phyloP scores from a whole-genome alignment of 768 basidiomycete species.

The Asterophora lycoperdoides region DNA sequence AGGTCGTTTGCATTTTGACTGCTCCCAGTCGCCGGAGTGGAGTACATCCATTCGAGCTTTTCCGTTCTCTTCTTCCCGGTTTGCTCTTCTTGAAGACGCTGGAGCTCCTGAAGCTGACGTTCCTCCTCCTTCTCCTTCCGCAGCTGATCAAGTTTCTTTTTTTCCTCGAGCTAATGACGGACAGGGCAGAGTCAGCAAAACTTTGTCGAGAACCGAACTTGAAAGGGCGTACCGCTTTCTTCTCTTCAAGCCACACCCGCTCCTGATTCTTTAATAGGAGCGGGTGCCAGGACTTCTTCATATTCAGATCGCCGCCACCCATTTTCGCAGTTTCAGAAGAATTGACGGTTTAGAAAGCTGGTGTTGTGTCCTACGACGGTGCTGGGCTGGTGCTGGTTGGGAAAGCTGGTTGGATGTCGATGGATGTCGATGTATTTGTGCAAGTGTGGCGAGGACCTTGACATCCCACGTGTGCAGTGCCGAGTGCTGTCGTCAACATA shows the following conservation, averaged over 20 bases:
- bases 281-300: constrained; percentile 99
- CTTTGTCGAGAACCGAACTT: background rate
- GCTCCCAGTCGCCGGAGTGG: constrained; percentile 93
- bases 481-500: too few species aligned
- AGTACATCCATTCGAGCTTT: constrained; percentile 99
- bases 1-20: constrained; percentile 85
- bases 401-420: too few species aligned
- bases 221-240: constrained; percentile 72
- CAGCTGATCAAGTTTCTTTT: constrained; percentile 96
- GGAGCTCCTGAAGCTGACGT: constrained; percentile 92
- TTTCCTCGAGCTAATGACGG: constrained; percentile 82
- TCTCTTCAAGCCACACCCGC: constrained; percentile 98
- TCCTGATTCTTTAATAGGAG: constrained; percentile 97
- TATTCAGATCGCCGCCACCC: constrained; percentile 98
- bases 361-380: background rate
- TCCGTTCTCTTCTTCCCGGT: constrained; percentile 94
- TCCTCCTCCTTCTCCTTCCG: constrained; percentile 98
- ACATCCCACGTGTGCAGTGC: too few species aligned
- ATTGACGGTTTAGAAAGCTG: constrained; percentile 1
- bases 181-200: constrained; percentile 11
- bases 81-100: constrained; percentile 90
- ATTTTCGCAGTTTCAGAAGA: constrained; percentile 53
- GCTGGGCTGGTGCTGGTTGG: background rate
- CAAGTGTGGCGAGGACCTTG: constrained; percentile 8
- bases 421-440: too few species aligned